Percentiles rank a stretch among this genome's conserved stretches.
These are phyloP conservation scores for Tubosaeta sp. DNA, from an alignment of 768 basidiomycete genomes.

Conservation along the genomic window DNA sequence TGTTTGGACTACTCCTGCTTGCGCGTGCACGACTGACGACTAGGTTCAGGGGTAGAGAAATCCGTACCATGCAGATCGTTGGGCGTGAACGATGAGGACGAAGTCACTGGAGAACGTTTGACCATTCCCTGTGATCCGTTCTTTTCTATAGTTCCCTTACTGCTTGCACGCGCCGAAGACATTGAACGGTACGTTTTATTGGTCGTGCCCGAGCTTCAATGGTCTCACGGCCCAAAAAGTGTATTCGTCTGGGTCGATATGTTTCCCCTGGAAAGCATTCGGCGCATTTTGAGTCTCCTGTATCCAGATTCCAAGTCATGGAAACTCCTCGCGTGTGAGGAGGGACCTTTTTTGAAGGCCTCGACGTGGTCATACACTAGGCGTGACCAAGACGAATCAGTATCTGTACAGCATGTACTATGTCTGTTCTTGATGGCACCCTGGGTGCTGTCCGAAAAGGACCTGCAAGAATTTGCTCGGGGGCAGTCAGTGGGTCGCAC, in stretches of 20 bases:
- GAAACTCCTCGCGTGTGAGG: slow-evolving; percentile 25
- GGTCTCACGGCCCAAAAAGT: slow-evolving; percentile 29
- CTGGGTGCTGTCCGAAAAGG: slow-evolving; percentile 34
- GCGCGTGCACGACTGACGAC: slow-evolving; percentile 3
- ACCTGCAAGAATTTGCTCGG: slow-evolving; percentile 32
- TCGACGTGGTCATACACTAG: slow-evolving; percentile 25
- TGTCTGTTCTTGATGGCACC: slow-evolving; percentile 37
- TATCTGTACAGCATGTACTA: slow-evolving; percentile 14
- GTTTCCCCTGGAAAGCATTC: slow-evolving; percentile 49
- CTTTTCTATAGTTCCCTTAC: slow-evolving; percentile 33
- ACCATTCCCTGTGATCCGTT: slow-evolving; percentile 41
- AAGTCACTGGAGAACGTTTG: slow-evolving; percentile 36
- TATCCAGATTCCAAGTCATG: slow-evolving; percentile 28
- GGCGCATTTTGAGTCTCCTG: slow-evolving; percentile 35
- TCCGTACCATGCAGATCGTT: slow-evolving; percentile 34
- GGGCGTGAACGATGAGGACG: slow-evolving; percentile 37
- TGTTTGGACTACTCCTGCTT: slow-evolving; percentile 33
- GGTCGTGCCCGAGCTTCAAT: neutral
- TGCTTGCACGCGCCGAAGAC: slow-evolving; percentile 37
- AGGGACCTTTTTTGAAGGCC: slow-evolving; percentile 22
- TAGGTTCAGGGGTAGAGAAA: slow-evolving; percentile 36
- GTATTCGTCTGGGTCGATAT: slow-evolving; percentile 47
- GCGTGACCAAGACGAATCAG: slow-evolving; percentile 11
- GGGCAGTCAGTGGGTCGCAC: slow-evolving; percentile 19
- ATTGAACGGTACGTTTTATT: slow-evolving; percentile 38